These are phyloP conservation scores for Cardamine resedifolia DNA, from an alignment of 345 rosid genomes.

Conservation along the genomic window DNA sequence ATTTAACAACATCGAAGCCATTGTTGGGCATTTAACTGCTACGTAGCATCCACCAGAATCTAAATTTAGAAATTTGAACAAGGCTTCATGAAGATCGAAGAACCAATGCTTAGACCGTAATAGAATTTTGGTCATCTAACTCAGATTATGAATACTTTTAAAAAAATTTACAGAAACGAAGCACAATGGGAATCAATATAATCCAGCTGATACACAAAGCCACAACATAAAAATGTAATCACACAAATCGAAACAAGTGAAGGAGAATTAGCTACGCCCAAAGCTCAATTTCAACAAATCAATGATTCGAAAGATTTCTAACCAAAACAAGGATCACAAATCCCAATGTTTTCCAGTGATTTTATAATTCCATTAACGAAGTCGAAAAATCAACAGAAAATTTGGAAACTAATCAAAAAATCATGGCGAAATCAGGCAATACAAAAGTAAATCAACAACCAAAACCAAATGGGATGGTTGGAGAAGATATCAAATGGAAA, in stretches of 20 bases:
- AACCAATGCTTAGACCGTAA: background rate
- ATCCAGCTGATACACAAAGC: constrained; percentile 3
- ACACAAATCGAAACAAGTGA: background rate
- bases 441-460: background rate
- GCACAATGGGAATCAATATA: constrained; percentile 2
- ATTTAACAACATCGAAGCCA: background rate
- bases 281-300: constrained; percentile 12
- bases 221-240: background rate
- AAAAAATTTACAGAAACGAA: background rate
- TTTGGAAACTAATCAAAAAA: background rate
- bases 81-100: background rate
- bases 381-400: constrained; percentile 3
- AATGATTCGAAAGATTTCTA: background rate
- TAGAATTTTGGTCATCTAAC: background rate
- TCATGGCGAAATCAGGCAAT: background rate
- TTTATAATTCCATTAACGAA: background rate
- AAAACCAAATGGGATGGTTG: constrained; percentile 4
- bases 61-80: background rate
- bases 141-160: background rate
- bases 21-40: background rate
- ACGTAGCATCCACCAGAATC: background rate
- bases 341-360: background rate
- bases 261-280: background rate
- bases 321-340: background rate
- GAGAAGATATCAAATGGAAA: background rate